Evolutionary conservation across 148 eudicot genomes (phyloP).

Genomic region (Oxyria digyna): DNA sequence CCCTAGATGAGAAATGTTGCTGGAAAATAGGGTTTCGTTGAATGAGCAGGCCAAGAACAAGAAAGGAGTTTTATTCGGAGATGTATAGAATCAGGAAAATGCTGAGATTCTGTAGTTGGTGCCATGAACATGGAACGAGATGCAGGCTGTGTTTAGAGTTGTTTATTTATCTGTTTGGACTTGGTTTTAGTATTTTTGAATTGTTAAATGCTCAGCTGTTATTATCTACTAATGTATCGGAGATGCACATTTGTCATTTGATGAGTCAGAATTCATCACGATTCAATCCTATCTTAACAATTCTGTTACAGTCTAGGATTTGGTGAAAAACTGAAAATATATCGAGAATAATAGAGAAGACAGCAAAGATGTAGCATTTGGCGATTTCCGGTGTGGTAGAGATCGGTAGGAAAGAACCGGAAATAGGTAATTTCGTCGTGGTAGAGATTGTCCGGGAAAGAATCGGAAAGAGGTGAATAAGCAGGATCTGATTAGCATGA

Average conservation of each 20-base stretch:
- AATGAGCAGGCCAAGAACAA: not conserved
- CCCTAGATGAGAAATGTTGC: constrained; percentile 4
- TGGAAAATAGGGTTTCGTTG: not conserved
- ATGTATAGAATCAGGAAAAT: not conserved
- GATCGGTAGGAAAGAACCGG: too few species aligned
- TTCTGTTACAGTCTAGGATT: too few species aligned
- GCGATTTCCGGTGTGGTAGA: too few species aligned
- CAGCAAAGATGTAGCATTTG: too few species aligned
- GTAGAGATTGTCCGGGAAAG: too few species aligned
- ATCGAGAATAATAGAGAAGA: too few species aligned
- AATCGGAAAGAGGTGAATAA: too few species aligned
- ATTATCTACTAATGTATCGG: not conserved
- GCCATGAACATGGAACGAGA: not conserved
- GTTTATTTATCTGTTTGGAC: not conserved
- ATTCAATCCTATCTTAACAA: too few species aligned
- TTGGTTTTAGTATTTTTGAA: not conserved
- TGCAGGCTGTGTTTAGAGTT: not conserved
- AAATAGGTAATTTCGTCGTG: too few species aligned
- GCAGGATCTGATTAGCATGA: too few species aligned
- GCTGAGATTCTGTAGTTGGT: not conserved
- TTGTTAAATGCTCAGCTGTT: not conserved
- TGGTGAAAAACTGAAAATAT: too few species aligned
- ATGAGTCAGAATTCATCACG: not conserved
- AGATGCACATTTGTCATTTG: not conserved
- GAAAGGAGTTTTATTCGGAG: not conserved